Evolutionary conservation across 2,329 filamentous ascomycete genomes (phyloP), one percentile per base, ranked within the genome.

Genomic region (Podosphaera leucotricha): DNA sequence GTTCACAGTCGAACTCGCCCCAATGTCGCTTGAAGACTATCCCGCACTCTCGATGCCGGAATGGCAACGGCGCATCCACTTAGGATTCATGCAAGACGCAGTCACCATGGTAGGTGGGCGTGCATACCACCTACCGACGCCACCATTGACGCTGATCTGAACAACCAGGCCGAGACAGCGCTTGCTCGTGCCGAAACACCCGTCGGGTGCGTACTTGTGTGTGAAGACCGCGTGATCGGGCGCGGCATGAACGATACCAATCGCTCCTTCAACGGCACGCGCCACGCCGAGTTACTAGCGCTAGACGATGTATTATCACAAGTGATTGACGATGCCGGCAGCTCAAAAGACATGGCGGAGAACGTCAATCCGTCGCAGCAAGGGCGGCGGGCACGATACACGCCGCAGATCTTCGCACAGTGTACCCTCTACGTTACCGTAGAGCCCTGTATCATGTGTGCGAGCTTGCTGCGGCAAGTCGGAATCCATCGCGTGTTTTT

Each of bases 371-470:
- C 15, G 5, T 16, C 16, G 33, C 21, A 6, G 10, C 15, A 3
- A 6, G 10, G 2, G 10, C 10, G 20, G 15, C 20, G 30, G n/a
- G n/a, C n/a, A 13, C 21, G 18, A 2, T 53, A 53, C 24, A 43
- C 41, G 44, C 70, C 73, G 28, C 70, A 68, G 11, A 72, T 87
- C 49, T 67, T 95, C 52, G 66, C 66, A 35, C 72, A 86, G 50
- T 70, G 70, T 52, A 75, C 80, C 55, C 72, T 98, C 43, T 98
- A 98, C 61, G 90, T 98, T 41, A 98, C 90, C 0, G 87, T 98
- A 44, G 92, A 98, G 62, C 90, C 90, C 3, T 98, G 90, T 60
- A 84, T 98, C 64, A 98, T 98, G 90, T 98, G 90, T 59, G 90
- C 90, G 11, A 92, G 85, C 6, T 75, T 92, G 44, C 70, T 98